Evolutionary conservation across 2,329 filamentous ascomycete species (phyloP).

Genomic region (Raffaelea arxii): DNA sequence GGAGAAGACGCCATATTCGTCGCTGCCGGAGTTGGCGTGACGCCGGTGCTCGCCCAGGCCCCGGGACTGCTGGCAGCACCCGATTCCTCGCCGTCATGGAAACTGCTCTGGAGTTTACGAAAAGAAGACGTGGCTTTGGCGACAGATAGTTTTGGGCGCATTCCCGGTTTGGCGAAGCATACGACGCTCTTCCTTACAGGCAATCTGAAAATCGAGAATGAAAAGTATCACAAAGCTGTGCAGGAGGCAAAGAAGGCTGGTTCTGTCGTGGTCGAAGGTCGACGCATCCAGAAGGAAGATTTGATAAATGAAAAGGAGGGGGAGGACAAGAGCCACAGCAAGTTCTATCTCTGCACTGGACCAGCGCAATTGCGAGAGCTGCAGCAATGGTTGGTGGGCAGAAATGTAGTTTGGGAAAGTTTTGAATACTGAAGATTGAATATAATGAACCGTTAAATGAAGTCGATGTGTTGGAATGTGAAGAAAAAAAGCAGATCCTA

Average conservation of each 20-base stretch:
- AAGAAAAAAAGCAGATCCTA: too few species aligned
- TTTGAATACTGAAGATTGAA: conserved; percentile 41
- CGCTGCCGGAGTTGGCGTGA: conserved; percentile 75
- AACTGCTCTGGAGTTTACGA: conserved; percentile 59
- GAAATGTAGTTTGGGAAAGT: conserved; percentile 47
- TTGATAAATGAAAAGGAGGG: conserved; percentile 23
- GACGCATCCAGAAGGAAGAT: conserved; percentile 31
- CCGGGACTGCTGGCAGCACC: conserved; percentile 28
- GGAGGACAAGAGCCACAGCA: conserved; percentile 27
- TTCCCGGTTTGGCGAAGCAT: conserved; percentile 38
- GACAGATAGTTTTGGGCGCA: conserved; percentile 43
- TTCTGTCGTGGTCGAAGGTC: conserved; percentile 18
- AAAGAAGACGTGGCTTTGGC: conserved; percentile 54
- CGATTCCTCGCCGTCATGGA: background rate
- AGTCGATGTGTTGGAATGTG: background rate
- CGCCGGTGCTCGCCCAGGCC: conserved; percentile 66
- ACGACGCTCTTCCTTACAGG: conserved; percentile 58
- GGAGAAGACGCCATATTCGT: conserved; percentile 46
- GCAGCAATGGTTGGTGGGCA: conserved; percentile 42
- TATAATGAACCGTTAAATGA: background rate
- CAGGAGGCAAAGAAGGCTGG: conserved; percentile 25
- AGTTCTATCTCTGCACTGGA: conserved; percentile 42
- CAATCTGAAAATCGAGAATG: background rate
- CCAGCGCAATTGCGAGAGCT: conserved; percentile 29
- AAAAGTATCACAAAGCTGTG: conserved; percentile 17